A percentile compares a stretch with the other conserved stretches of the same genome.
These are phyloP conservation scores for Massariosphaeria phaeospora DNA, from an alignment of 495 filamentous ascomycete genomes.

Conservation along the genomic window DNA sequence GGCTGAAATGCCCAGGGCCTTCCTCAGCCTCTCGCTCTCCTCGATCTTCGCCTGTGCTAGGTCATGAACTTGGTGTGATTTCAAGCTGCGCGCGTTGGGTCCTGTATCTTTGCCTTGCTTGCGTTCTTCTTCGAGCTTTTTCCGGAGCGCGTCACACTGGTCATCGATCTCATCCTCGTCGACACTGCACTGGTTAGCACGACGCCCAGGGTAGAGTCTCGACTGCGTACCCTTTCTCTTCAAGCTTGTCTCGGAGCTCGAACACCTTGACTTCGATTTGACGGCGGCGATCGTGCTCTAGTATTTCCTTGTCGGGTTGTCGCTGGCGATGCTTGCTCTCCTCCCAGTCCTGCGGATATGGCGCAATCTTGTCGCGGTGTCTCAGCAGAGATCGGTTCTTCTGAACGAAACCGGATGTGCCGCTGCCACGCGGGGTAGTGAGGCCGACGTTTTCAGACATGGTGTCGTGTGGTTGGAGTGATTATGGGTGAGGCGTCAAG, in stretches of 20 bases:
- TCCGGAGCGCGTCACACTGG: conserved; percentile 58
- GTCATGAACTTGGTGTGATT: conserved; percentile 93
- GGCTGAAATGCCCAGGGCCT: conserved; percentile 80
- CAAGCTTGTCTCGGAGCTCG: conserved; percentile 79
- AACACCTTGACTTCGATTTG: conserved; percentile 89
- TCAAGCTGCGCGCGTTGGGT: conserved; percentile 55
- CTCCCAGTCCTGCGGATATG: conserved; percentile 61
- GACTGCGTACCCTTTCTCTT: conserved; percentile 67
- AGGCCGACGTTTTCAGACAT: conserved; percentile 99
- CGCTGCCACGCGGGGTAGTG: conserved; percentile 85
- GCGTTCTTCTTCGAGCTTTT: conserved; percentile 57
- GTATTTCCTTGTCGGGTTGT: conserved; percentile 81
- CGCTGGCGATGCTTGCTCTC: conserved; percentile 64
- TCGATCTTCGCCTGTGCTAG: conserved; percentile 92
- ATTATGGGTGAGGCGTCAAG: not conserved
- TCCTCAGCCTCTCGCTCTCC: conserved; percentile 84
- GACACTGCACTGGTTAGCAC: conserved; percentile 44
- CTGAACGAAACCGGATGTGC: conserved; percentile 96
- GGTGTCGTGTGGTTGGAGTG: not conserved
- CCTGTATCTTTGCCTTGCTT: conserved; percentile 41
- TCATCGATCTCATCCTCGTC: conserved; percentile 76
- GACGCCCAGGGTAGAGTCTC: not conserved
- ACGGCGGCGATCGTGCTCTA: conserved; percentile 86
- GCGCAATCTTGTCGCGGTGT: conserved; percentile 59
- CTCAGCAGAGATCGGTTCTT: conserved; percentile 84